These are phyloP conservation scores for Peronospora farinosa DNA, from an alignment of 352 stramenopile genomes.

Conservation along the genomic window DNA sequence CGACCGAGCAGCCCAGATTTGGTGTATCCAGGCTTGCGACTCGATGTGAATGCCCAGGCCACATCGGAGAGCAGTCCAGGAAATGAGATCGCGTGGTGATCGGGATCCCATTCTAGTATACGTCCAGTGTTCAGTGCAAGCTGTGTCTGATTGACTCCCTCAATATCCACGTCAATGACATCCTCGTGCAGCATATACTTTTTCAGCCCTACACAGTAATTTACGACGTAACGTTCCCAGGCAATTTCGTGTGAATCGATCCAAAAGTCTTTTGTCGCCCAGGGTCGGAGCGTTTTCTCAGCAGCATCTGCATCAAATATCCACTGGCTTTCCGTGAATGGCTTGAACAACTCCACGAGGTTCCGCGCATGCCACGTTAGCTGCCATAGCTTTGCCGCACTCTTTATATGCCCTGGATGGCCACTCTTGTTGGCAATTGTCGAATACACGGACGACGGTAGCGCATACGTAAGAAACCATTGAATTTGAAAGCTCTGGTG, in stretches of 20 bases:
- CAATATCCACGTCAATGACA: slow-evolving; percentile 76
- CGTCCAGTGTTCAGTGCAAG: slow-evolving; percentile 72
- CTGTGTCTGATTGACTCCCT: slow-evolving; percentile 73
- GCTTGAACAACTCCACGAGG: slow-evolving; percentile 79
- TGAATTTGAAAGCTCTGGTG: slow-evolving; percentile 79
- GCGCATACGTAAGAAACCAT: slow-evolving; percentile 73
- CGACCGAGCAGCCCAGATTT: slow-evolving; percentile 73
- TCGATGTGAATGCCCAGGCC: slow-evolving; percentile 86
- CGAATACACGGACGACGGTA: slow-evolving; percentile 79
- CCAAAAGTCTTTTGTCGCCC: slow-evolving; percentile 43
- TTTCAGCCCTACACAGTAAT: slow-evolving; percentile 78
- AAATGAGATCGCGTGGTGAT: slow-evolving; percentile 86
- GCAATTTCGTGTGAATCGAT: slow-evolving; percentile 67
- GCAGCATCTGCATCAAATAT: slow-evolving; percentile 59
- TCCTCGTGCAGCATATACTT: slow-evolving; percentile 80
- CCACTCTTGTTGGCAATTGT: slow-evolving; percentile 62
- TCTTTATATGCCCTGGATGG: slow-evolving; percentile 54
- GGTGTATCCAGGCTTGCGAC: slow-evolving; percentile 82
- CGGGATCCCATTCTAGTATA: slow-evolving; percentile 82
- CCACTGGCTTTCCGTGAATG: slow-evolving; percentile 85
- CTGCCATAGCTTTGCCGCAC: slow-evolving; percentile 60
- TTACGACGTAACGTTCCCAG: slow-evolving; percentile 83
- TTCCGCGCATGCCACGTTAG: slow-evolving; percentile 71
- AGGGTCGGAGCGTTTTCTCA: slow-evolving; percentile 29
- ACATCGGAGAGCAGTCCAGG: slow-evolving; percentile 78